Conservation (phyloP, 2,329 filamentous ascomycete species). For the Aspergillus melleus region DNA sequence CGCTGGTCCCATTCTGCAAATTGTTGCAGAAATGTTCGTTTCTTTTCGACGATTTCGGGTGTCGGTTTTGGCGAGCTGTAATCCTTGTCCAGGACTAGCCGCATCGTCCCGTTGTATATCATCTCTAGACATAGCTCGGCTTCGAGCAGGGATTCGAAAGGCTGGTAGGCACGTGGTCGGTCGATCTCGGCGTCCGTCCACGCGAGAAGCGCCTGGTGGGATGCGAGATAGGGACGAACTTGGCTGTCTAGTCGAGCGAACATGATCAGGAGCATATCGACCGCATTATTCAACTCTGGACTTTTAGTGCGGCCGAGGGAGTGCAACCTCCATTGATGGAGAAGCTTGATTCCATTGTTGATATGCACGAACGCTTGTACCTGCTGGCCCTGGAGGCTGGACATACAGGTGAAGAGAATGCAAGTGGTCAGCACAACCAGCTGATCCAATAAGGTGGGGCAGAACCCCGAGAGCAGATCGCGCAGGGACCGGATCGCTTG, state of each 20-base stretch:
- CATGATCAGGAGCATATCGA: neutral
- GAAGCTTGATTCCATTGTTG: conserved; percentile 2
- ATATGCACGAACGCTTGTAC: conserved; percentile 11
- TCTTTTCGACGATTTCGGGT: neutral
- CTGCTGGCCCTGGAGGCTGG: conserved; percentile 3
- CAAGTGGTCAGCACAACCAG: conserved; percentile 3
- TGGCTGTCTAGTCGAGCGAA: conserved; percentile 5
- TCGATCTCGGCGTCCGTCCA: neutral
- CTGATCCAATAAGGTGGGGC: neutral
- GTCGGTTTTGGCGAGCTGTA: neutral
- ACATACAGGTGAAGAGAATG: conserved; percentile 3
- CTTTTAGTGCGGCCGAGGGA: neutral
- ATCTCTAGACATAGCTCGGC: neutral
- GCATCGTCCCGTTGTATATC: neutral
- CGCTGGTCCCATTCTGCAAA: neutral
- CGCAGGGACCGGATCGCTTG: conserved; percentile 1
- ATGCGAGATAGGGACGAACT: conserved; percentile 2
- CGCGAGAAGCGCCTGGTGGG: neutral
- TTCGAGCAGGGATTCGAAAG: neutral
- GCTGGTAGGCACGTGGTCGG: neutral
- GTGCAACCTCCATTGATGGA: conserved; percentile 4
- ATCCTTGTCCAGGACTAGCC: neutral
- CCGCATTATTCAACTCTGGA: neutral
- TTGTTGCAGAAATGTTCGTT: neutral
- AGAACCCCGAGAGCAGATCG: neutral